A percentile compares a stretch with the other conserved stretches of the same genome.
Conservation (phyloP, 352 stramenopile species). For the Pythium guiyangense region DNA sequence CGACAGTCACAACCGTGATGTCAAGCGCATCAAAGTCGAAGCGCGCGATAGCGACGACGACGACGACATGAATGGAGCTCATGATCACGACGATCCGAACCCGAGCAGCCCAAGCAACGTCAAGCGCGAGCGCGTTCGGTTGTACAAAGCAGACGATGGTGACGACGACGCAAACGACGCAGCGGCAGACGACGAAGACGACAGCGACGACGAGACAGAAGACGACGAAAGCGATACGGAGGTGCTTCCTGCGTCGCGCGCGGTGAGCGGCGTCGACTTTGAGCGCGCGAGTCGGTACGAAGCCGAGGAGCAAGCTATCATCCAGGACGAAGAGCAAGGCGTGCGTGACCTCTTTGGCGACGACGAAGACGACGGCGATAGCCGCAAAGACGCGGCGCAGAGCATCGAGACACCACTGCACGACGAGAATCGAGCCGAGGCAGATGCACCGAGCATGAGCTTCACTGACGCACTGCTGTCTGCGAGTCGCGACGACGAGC, state of each 20-base stretch:
- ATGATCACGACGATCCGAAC: no score
- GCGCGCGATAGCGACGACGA: background rate
- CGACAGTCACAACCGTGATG: constrained; percentile 8
- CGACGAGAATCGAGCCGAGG: background rate
- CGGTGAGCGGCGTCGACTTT: constrained; percentile 10
- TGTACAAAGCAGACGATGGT: constrained; percentile 11
- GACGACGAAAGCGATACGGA: constrained; percentile 5
- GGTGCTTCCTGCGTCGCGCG: background rate
- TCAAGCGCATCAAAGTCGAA: background rate
- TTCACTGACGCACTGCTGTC: constrained; percentile 4
- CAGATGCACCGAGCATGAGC: constrained; percentile 3
- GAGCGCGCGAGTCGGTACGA: constrained; percentile 10
- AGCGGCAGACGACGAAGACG: background rate
- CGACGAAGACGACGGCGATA: background rate
- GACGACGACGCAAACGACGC: constrained; percentile 8
- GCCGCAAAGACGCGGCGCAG: background rate
- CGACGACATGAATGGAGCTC: background rate
- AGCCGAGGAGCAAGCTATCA: constrained; percentile 10
- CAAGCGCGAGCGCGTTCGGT: background rate
- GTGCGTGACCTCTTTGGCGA: constrained; percentile 7
- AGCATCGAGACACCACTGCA: background rate
- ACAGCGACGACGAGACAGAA: constrained; percentile 10
- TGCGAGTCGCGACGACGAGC: background rate
- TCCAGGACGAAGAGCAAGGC: constrained; percentile 9
- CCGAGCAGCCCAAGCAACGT: background rate